Evolutionary conservation across 1,139 yeast genomes (phyloP).

Genomic region (Yamadazyma diddensiae): DNA sequence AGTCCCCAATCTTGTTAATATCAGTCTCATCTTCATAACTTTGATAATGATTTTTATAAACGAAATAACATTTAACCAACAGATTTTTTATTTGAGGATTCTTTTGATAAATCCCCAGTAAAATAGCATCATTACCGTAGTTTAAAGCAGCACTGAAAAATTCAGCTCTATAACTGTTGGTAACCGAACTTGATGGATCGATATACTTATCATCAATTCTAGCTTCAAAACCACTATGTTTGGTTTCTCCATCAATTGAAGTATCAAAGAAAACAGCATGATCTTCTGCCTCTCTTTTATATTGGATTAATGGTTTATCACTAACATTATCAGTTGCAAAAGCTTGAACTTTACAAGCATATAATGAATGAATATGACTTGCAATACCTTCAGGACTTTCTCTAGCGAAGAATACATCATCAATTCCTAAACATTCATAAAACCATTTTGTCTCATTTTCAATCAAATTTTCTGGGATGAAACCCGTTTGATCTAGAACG

Average conservation of each 20-base stretch:
- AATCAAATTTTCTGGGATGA: slow-evolving; percentile 82
- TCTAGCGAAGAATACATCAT: slow-evolving; percentile 86
- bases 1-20: slow-evolving; percentile 70
- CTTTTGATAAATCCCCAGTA: slow-evolving; percentile 40
- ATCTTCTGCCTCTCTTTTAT: slow-evolving; percentile 72
- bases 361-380: slow-evolving; percentile 79
- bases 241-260: slow-evolving; percentile 7
- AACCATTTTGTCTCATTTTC: slow-evolving; percentile 91
- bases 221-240: slow-evolving; percentile 48
- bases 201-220: slow-evolving; percentile 80
- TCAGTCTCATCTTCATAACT: slow-evolving; percentile 27
- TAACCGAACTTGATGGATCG: slow-evolving; percentile 48
- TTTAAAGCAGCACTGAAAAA: slow-evolving; percentile 72
- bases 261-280: slow-evolving; percentile 94
- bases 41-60: slow-evolving; percentile 71
- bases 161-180: slow-evolving; percentile 67
- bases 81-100: slow-evolving; percentile 39
- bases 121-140: slow-evolving; percentile 45
- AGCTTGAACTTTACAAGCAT: slow-evolving; percentile 91
- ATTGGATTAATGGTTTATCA: slow-evolving; percentile 58
- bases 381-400: slow-evolving; percentile 81
- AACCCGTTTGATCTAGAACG: slow-evolving; percentile 76
- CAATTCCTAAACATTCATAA: slow-evolving; percentile 83
- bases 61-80: slow-evolving; percentile 76
- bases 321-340: slow-evolving; percentile 36